These are phyloP conservation scores for Eutypella sp. DNA, from an alignment of 2,329 filamentous ascomycete species.

Conservation along the genomic window DNA sequence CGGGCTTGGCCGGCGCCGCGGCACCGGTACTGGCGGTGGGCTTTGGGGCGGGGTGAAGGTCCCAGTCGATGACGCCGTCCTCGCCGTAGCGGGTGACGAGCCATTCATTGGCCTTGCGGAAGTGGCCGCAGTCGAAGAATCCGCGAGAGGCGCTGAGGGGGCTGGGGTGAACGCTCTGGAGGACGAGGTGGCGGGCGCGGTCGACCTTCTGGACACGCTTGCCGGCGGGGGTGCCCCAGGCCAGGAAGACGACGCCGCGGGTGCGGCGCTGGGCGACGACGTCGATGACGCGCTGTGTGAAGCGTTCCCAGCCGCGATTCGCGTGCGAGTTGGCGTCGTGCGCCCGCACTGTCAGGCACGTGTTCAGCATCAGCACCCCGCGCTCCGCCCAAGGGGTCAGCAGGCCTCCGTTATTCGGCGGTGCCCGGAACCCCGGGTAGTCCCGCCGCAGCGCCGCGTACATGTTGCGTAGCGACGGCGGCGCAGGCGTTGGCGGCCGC, in stretches of 20 bases:
- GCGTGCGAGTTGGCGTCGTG: conserved; percentile 84
- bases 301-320: conserved; percentile 83
- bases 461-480: conserved; percentile 89
- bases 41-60: conserved; percentile 45
- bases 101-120: conserved; percentile 81
- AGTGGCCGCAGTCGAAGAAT: conserved; percentile 81
- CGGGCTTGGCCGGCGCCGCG: too few relatives aligned
- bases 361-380: conserved; percentile 90
- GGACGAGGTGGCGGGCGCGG: conserved; percentile 67
- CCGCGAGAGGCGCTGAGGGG: conserved; percentile 81
- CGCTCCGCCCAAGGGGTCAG: conserved; percentile 91
- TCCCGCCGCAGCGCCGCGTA: conserved; percentile 84
- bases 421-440: conserved; percentile 73
- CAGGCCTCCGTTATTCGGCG: conserved; percentile 73
- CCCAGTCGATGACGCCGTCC: conserved; percentile 84
- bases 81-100: conserved; percentile 70
- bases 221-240: conserved; percentile 84
- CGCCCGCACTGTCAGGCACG: conserved; percentile 86
- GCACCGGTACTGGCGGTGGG: too few relatives aligned
- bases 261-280: conserved; percentile 72
- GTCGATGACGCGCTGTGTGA: conserved; percentile 90
- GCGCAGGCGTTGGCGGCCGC: conserved; percentile 78
- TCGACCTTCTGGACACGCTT: conserved; percentile 74
- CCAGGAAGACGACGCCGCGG: conserved; percentile 85
- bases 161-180: conserved; percentile 86